A percentile compares a stretch with the other conserved stretches of the same genome.
Conservation (phyloP, 2,329 filamentous ascomycete species). For the Lasiodiplodia theobromae region DNA sequence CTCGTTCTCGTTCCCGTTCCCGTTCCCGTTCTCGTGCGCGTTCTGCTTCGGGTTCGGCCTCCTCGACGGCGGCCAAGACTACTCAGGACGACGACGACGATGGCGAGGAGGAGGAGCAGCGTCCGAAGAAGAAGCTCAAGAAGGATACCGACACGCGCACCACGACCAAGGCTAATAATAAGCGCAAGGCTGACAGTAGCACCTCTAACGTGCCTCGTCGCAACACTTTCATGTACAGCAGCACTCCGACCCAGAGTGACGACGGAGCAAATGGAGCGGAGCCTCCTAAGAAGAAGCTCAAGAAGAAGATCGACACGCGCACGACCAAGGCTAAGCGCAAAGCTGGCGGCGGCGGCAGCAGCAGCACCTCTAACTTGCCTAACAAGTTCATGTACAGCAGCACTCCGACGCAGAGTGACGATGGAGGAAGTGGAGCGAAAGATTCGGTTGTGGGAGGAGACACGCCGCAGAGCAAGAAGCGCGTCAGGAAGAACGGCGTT, state of each 20-base stretch:
- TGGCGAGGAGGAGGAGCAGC: background rate
- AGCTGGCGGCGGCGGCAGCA: background rate
- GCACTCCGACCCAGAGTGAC: background rate
- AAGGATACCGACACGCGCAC: background rate
- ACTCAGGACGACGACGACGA: background rate
- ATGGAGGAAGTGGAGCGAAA: background rate
- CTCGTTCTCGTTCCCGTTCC: background rate
- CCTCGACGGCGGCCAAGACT: no score
- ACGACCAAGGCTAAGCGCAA: background rate
- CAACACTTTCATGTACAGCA: background rate
- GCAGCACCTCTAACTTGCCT: background rate
- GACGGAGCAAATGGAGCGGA: no score
- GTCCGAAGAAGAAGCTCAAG: slow-evolving; percentile 2
- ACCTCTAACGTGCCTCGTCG: background rate
- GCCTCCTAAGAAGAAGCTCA: slow-evolving; percentile 4
- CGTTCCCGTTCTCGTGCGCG: background rate
- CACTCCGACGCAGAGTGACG: background rate
- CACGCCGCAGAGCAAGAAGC: no score
- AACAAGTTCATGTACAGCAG: background rate
- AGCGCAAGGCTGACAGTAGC: background rate
- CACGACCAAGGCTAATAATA: background rate
- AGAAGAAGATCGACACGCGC: slow-evolving; percentile 3
- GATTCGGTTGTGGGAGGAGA: no score
- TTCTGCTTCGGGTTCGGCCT: background rate
- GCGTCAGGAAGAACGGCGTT: no score